Base-by-base conservation (phyloP, 139 green algal species). In the Coccomyxa sp. region DNA sequence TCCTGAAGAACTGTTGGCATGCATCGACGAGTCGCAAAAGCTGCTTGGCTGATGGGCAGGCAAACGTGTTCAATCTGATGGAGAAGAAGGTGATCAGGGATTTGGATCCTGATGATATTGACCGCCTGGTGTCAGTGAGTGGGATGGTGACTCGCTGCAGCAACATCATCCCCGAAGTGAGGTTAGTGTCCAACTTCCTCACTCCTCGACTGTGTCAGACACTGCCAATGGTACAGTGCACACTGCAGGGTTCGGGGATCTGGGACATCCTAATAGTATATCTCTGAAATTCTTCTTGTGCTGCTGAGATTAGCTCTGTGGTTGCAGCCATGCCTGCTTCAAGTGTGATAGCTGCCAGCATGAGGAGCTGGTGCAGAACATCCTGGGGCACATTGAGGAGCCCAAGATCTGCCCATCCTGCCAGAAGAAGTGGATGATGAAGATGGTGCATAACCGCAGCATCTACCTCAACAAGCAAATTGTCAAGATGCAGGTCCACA, bases 131-230 rank as follows among this genome's bases (percentile, higher is more conserved):
- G 63, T 89, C 91, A 57, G 93, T 99, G 31, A 88, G 90, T 68
- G 97, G 97, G 86, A 99, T 99, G 97, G 92, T 99, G 59, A 99
- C 97, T 1, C 91, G 97, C 81, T 91, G 89, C 58, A 94, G 87
- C 60, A 86, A 88, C 79, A 89, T 99, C 90, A 98, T 99, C 85
- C 97, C 97, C 1, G 95, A 99, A 82, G 88, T 99, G 59, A 94
- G 90, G 91, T 93, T 76, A 12, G 85, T 13, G 28, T 13, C 27
- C 51, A 51, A 51, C 38, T 51, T 66, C 0, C 45, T 30, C 27
- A 30, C n/a, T n/a, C 77, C 38, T 59, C 9, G 17, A 30, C 58
- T 75, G 7, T 75, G 79, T 18, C 9, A n/a, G 23, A 27, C 67
- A 27, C 67, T 76, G 67, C 67, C 27, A n/a, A n/a, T 4, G 23